These are phyloP conservation scores for Yamadazyma endophytica DNA, from an alignment of 805 yeast species.

Conservation along the genomic window DNA sequence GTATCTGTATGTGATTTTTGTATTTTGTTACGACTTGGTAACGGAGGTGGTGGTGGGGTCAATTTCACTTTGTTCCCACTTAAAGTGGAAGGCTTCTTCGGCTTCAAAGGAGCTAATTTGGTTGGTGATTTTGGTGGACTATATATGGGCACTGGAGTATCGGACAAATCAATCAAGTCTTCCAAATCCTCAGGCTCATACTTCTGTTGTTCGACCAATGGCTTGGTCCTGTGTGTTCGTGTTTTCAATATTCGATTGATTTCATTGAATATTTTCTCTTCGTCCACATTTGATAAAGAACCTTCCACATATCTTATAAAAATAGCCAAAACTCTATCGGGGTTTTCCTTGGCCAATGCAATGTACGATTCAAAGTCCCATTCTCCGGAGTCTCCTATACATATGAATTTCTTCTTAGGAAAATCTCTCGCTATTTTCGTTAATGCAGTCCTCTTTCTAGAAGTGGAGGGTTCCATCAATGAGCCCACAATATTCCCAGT, in stretches of 20 bases:
- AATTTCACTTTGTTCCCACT: slow-evolving; percentile 25
- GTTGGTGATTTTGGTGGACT: slow-evolving; percentile 4
- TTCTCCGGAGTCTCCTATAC: slow-evolving; percentile 96
- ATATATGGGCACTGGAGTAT: slow-evolving; percentile 16
- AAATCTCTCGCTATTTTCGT: slow-evolving; percentile 65
- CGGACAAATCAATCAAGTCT: slow-evolving; percentile 38
- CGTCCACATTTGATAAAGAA: slow-evolving; percentile 59
- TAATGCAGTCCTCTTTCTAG: slow-evolving; percentile 69
- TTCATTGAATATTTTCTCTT: slow-evolving; percentile 27
- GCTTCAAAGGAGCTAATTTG: slow-evolving; percentile 41
- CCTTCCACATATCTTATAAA: slow-evolving; percentile 74
- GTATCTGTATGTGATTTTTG: slow-evolving; percentile 7
- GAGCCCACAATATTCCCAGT: slow-evolving; percentile 77
- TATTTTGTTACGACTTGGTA: slow-evolving; percentile 20
- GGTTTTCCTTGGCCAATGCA: slow-evolving; percentile 58
- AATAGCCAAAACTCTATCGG: slow-evolving; percentile 65
- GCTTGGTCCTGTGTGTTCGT: slow-evolving; percentile 4
- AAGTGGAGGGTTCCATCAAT: slow-evolving; percentile 81
- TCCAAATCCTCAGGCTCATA: slow-evolving; percentile 12
- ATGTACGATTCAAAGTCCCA: slow-evolving; percentile 89
- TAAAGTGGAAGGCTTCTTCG: slow-evolving; percentile 43
- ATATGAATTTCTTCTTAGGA: slow-evolving; percentile 69
- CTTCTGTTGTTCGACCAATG: slow-evolving; percentile 6
- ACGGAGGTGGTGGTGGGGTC: slow-evolving; percentile 25
- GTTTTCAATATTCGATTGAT: slow-evolving; percentile 18